Base-by-base conservation (phyloP, 2,329 filamentous ascomycete species). In the Trichoderma pleuroti region DNA sequence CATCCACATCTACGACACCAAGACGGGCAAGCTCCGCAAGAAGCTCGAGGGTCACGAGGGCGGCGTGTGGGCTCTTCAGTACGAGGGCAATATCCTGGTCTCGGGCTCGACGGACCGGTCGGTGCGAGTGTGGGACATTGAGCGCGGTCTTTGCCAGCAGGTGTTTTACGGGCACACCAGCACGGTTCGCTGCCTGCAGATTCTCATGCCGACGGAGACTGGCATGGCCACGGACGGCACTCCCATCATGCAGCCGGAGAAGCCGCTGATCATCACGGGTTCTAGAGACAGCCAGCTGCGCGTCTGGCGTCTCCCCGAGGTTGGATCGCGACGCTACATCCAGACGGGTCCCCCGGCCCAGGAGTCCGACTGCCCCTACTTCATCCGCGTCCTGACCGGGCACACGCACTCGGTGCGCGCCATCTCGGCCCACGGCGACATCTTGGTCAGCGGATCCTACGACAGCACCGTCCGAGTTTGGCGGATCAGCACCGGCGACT, bases 41-140 rank as follows among this genome's bases (percentile, higher is more conserved):
- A 93, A 92, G 73, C 88, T 99, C 3, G 91, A 94, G 76, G 96
- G 96, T 2, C 96, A 99, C 75, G 96, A 99, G 80, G 96, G 96
- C 39, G 96, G 96, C 59, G 96, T 99, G 1, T 99, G 96, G 96
- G 96, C 96, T 34, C 83, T 99, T 67, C 94, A 98, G 80, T 99
- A 98, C 78, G 91, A 98, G 78, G 95, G 94, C 64, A 98, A 98
- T 78, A 93, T 93, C 18, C 84, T 99, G 24, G 96, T 99, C 3
- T 99, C 96, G 18, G 96, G 96, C 3, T 98, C 94, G 8, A 99
- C 96, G 0, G 96, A 99, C 81, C 88, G 96, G 60, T 97, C 96
- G 12, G 96, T 99, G n/a, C 90, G 96, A n/a, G 95, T 99, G 0
- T 99, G 96, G 96, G 95, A 99, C 78, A 98, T 99, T 73, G 93